Evolutionary conservation across 2,329 filamentous ascomycete species (phyloP), one percentile per base, ranked within the genome.

Genomic region (Mycosphaerella arachidis): DNA sequence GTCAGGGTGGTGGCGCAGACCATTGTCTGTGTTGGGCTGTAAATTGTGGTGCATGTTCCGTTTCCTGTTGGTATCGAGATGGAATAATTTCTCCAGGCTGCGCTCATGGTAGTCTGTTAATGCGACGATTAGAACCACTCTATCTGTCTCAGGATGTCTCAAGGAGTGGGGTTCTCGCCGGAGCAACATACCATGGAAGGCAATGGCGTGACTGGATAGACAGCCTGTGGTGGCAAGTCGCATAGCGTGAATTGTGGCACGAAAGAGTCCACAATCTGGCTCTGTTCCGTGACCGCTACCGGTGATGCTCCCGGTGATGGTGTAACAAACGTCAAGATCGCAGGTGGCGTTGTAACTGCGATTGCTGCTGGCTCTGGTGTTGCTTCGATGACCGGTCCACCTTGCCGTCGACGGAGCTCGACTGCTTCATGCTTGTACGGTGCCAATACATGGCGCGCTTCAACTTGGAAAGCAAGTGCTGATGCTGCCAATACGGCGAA

Each of bases 1-100:
- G 71, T 77, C 31, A 80, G 69, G 0, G 73, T 76, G 0, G 77
- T 80, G 1, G 75, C 74, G 69, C 77, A 80, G 20, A 79, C 70
- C 58, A 74, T 77, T 2, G 75, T 79, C 29, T 67, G 61, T 0
- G 75, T 75, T 1, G 74, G 68, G n/a, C 68, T 71, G 66, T 76
- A 79, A 31, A 74, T 68, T 0, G 76, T 78, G 8, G 72, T 71
- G 66, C 77, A 80, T 27, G 69, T 72, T 7, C 70, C 71, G 37
- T 66, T 73, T 5, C 71, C 72, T 55, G 61, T 69, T 50, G 66
- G 72, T 59, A 65, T 71, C 48, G 64, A 73, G 59, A 58, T 61
- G 0, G 73, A 75, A 54, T 72, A 71, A 61, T 78, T 77, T 20
- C 62, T 65, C 65, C 73, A 78, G 9, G 74, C 74, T 9, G 73